A percentile compares a stretch with the other conserved stretches of the same genome.
Evolutionary conservation across 1,284 basidiomycete species (phyloP).

Genomic region (Leccinum olivaceoglutinosum): DNA sequence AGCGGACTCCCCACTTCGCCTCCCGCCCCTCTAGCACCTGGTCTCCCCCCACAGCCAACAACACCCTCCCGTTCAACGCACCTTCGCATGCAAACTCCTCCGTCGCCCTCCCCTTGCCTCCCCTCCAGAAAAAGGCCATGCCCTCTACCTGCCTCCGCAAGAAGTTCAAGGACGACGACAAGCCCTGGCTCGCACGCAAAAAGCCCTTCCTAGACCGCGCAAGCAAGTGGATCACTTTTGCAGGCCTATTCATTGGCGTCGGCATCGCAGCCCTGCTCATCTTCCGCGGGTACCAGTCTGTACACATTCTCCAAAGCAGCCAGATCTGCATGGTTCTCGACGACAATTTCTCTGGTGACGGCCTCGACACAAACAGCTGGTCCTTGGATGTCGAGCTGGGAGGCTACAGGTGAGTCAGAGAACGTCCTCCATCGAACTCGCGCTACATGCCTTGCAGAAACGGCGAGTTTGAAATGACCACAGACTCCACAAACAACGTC

Average conservation of each 20-base stretch:
- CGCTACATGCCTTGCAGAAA: constrained; percentile 39
- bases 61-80: constrained; percentile 23
- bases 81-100: constrained; percentile 33
- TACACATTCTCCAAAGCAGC: constrained; percentile 33
- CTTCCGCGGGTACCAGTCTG: constrained; percentile 29
- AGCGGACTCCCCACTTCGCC: constrained; percentile 31
- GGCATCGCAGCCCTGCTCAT: constrained; percentile 34
- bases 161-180: constrained; percentile 46
- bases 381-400: constrained; percentile 65
- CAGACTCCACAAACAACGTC: constrained; percentile 57
- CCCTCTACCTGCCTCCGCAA: constrained; percentile 42
- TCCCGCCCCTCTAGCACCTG: constrained; percentile 59
- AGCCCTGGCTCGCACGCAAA: constrained; percentile 42
- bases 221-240: constrained; percentile 43
- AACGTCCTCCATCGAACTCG: constrained; percentile 1
- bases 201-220: constrained; percentile 30
- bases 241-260: constrained; percentile 39
- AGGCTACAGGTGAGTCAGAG: constrained; percentile 57
- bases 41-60: constrained; percentile 41
- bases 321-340: constrained; percentile 64
- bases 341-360: constrained; percentile 56
- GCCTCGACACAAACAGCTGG: constrained; percentile 52
- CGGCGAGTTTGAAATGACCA: constrained; percentile 80
- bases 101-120: constrained; percentile 29
- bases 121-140: constrained; percentile 40